Percentiles rank a stretch among this genome's conserved stretches.
Evolutionary conservation across 768 basidiomycete species (phyloP).

Genomic region (Crepidotus variabilis): DNA sequence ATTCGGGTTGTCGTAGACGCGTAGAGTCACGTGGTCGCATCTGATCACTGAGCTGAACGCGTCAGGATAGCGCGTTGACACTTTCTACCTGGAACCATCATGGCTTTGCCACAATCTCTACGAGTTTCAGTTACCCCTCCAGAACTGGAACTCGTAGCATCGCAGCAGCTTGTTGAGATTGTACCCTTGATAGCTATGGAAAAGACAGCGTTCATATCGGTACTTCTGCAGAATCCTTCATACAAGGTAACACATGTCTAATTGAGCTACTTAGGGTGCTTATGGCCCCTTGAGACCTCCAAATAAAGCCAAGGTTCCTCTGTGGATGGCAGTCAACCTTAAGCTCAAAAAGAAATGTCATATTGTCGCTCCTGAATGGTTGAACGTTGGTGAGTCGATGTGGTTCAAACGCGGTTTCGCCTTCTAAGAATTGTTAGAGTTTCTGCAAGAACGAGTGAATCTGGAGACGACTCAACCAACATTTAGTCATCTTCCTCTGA

Average conservation of each 20-base stretch:
- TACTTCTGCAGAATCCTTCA: slow-evolving; percentile 37
- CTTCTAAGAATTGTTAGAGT: slow-evolving; percentile 47
- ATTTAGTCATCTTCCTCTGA: slow-evolving; percentile 82
- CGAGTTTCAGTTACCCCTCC: slow-evolving; percentile 73
- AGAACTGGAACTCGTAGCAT: slow-evolving; percentile 87
- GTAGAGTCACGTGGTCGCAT: slow-evolving; percentile 13
- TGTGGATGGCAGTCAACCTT: slow-evolving; percentile 94
- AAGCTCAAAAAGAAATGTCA: slow-evolving; percentile 95
- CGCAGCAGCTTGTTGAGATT: slow-evolving; percentile 80
- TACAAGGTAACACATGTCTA: no score
- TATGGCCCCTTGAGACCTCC: slow-evolving; percentile 94
- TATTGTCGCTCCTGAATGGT: slow-evolving; percentile 88
- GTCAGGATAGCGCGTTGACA: background rate
- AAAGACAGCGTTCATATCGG: slow-evolving; percentile 87
- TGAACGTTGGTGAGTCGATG: slow-evolving; percentile 68
- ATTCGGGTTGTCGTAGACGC: slow-evolving; percentile 11
- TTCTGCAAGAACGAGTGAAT: slow-evolving; percentile 68
- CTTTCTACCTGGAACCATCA: slow-evolving; percentile 26
- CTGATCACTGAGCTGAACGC: background rate
- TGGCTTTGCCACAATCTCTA: slow-evolving; percentile 77
- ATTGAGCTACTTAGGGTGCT: slow-evolving; percentile 58
- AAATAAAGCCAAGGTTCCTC: slow-evolving; percentile 76
- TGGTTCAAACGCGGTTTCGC: background rate
- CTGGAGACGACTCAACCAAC: slow-evolving; percentile 70
- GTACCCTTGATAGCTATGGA: slow-evolving; percentile 90